phyloP scores from a whole-genome alignment of 306 rosid species.

The Dalbergia oliveri region DNA sequence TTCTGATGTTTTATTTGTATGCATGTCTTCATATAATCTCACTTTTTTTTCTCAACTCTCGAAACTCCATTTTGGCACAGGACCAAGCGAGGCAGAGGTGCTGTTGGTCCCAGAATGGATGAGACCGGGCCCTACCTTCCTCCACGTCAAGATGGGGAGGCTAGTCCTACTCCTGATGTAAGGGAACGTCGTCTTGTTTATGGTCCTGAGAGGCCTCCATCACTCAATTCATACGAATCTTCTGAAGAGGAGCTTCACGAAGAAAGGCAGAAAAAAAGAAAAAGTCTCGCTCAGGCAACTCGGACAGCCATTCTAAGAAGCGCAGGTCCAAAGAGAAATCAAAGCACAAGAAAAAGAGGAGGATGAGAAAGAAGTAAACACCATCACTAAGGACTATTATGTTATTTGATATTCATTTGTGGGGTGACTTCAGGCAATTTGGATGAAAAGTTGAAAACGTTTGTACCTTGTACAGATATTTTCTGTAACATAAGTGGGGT shows the following conservation, averaged over 20 bases:
- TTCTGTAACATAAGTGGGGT: constrained; percentile 42
- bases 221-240: constrained; percentile 49
- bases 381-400: constrained; percentile 41
- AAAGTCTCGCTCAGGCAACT: constrained; percentile 52
- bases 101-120: constrained; percentile 95
- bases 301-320: constrained; percentile 64
- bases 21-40: not conserved
- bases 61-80: constrained; percentile 54
- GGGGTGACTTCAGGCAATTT: not conserved
- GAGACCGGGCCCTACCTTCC: constrained; percentile 94
- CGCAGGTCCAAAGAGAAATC: constrained; percentile 64
- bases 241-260: constrained; percentile 64
- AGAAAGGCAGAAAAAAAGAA: constrained; percentile 60
- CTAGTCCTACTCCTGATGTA: constrained; percentile 43
- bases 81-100: constrained; percentile 94
- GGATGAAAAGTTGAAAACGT: not conserved
- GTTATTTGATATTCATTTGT: not conserved
- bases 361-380: constrained; percentile 68
- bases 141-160: constrained; percentile 51
- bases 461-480: constrained; percentile 8
- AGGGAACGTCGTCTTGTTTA: constrained; percentile 46
- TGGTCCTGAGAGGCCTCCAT: constrained; percentile 61
- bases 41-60: not conserved
- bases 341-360: constrained; percentile 66
- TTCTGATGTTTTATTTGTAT: constrained; percentile 27